These are phyloP conservation scores for Abortiporus biennis DNA, from an alignment of 1,284 basidiomycete species.

Conservation along the genomic window DNA sequence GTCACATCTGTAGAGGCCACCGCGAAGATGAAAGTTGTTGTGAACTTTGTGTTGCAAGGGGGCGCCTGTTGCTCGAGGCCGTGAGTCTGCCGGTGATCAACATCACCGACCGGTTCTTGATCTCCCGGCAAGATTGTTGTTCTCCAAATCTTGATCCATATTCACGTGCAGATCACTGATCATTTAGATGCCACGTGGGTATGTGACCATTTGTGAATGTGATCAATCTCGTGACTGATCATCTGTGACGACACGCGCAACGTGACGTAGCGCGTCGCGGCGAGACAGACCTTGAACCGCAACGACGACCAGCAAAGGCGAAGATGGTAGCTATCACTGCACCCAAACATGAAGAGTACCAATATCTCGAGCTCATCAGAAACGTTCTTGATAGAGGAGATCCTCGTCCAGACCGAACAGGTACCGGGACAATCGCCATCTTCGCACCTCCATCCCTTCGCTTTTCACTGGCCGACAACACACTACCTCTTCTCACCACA, in stretches of 20 bases:
- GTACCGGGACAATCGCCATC: constrained; percentile 85
- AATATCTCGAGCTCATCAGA: constrained; percentile 81
- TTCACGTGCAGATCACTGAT: neutral
- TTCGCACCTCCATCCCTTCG: constrained; percentile 88
- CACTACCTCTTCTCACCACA: constrained; percentile 89
- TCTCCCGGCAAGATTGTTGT: too few relatives aligned
- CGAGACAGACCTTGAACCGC: neutral
- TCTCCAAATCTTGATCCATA: too few relatives aligned
- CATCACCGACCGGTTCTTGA: too few relatives aligned
- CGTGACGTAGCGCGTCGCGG: neutral
- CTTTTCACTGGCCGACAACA: constrained; percentile 72
- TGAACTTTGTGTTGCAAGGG: too few relatives aligned
- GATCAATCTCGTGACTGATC: too few relatives aligned
- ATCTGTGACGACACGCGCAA: neutral
- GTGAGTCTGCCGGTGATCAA: too few relatives aligned
- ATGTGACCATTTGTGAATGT: too few relatives aligned
- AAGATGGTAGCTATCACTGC: neutral
- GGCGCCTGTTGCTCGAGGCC: too few relatives aligned
- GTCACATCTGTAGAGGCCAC: too few relatives aligned
- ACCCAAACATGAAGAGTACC: constrained; percentile 67
- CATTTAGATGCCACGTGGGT: neutral
- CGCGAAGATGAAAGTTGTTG: too few relatives aligned
- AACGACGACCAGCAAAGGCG: neutral
- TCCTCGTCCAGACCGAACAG: constrained; percentile 81
- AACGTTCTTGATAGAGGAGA: constrained; percentile 74